Evolutionary conservation across 768 basidiomycete genomes (phyloP), one percentile per base, ranked within the genome.

Genomic region (Cyclocybe cylindracea): DNA sequence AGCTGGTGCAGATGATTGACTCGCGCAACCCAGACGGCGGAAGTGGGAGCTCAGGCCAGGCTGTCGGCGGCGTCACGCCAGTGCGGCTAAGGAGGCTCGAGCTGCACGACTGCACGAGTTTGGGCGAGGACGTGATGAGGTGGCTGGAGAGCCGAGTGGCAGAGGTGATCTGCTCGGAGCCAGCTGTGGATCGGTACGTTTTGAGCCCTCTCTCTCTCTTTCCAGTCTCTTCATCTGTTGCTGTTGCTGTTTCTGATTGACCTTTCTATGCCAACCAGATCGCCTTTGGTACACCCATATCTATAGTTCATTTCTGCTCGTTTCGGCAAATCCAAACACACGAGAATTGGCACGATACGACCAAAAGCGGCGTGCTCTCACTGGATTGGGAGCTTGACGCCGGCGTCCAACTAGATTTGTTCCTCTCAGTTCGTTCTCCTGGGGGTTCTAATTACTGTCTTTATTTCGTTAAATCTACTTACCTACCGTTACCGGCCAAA

Each of bases 1-100:
- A 84, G 67, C 76, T 91, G 14, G 86, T 91, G 19, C 80, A 82
- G 63, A 77, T 89, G 70, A 77, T 91, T 16, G 86, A 89, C 42
- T 78, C 79, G 50, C 74, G 89, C 46, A 91, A 91, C 62, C 89
- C 89, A 0, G 76, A 74, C 44, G 62, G 67, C 40, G 68, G 63
- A 19, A 64, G 24, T 24, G 24, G 24, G 24, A 24, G 24, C 24
- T 24, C 60, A 10, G 67, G 71, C 34, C 56, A 57, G 42, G 44
- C 51, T 11, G 74, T 73, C 40, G 72, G 70, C 24, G 79, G 78
- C 0, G 78, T 77, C n/a, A 69, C 73, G 7, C 85, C 85, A 0
- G 70, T 70, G 54, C 76, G 79, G 60, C 65, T 91, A 56, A 75
- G 72, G 58, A 69, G 71, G 45, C 61, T 91, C 34, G 87, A 89